A percentile compares a stretch with the other conserved stretches of the same genome.
Evolutionary conservation across 805 yeast genomes (phyloP).

Genomic region (Ogataea parapolymorpha): DNA sequence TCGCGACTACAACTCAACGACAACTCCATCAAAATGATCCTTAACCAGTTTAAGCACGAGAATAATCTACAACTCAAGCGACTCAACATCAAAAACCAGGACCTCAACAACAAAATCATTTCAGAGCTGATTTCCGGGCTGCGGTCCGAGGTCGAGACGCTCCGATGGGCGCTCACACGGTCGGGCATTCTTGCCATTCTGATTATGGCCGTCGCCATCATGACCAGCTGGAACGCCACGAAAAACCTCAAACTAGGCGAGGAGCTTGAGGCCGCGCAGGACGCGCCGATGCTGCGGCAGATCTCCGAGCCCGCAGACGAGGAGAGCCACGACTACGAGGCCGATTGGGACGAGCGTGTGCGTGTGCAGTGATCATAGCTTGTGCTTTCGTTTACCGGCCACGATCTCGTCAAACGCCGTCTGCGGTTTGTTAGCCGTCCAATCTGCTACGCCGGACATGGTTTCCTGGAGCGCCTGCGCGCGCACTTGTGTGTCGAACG

Average conservation of each 20-base stretch:
- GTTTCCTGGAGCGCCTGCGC: slow-evolving; percentile 63
- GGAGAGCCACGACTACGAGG: slow-evolving; percentile 51
- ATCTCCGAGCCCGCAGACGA: slow-evolving; percentile 50
- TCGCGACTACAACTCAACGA: slow-evolving; percentile 52
- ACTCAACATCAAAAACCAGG: slow-evolving; percentile 70
- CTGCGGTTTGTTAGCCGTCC: slow-evolving; percentile 76
- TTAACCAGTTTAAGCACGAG: slow-evolving; percentile 82
- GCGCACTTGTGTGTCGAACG: slow-evolving; percentile 36
- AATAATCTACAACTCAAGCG: slow-evolving; percentile 72
- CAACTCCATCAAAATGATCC: slow-evolving; percentile 71
- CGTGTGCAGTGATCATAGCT: slow-evolving; percentile 34
- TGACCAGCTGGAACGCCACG: slow-evolving; percentile 48
- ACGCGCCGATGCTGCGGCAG: slow-evolving; percentile 33
- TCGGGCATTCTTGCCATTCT: slow-evolving; percentile 79
- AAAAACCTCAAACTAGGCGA: slow-evolving; percentile 28
- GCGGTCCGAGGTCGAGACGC: slow-evolving; percentile 79
- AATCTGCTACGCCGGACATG: slow-evolving; percentile 62
- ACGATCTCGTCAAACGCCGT: slow-evolving; percentile 55
- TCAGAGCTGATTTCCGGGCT: slow-evolving; percentile 79
- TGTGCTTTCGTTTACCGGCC: slow-evolving; percentile 55
- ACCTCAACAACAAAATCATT: slow-evolving; percentile 77
- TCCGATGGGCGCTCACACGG: slow-evolving; percentile 91
- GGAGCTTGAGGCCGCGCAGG: slow-evolving; percentile 5
- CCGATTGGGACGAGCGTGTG: slow-evolving; percentile 46
- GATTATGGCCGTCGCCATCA: slow-evolving; percentile 57